Evolutionary conservation across 176 grass and related monocot genomes (phyloP).

Genomic region (Carex parvula): DNA sequence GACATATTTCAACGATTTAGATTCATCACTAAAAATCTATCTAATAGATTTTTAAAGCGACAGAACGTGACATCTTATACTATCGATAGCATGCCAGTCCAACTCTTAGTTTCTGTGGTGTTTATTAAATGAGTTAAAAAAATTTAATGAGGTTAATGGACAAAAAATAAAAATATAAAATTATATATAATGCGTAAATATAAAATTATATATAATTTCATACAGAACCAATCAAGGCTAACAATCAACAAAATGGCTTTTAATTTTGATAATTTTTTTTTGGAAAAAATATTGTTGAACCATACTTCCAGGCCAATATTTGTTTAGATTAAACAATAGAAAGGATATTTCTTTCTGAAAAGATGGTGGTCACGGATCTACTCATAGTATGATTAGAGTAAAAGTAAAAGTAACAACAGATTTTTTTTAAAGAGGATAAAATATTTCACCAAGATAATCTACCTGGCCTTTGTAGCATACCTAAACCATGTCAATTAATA

Average conservation of each 20-base stretch:
- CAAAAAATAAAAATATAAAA: too few relatives aligned
- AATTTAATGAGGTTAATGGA: too few relatives aligned
- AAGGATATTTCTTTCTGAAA: not conserved
- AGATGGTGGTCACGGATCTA: not conserved
- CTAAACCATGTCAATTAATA: not conserved
- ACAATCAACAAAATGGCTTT: too few relatives aligned
- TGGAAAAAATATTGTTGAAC: not conserved
- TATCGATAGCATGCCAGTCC: too few relatives aligned
- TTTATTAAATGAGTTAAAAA: too few relatives aligned
- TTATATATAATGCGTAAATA: too few relatives aligned
- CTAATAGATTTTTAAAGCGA: too few relatives aligned
- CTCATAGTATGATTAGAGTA: slow-evolving; percentile 19
- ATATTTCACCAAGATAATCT: not conserved
- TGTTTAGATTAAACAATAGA: not conserved
- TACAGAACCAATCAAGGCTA: not conserved
- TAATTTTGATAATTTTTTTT: not conserved
- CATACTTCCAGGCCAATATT: not conserved
- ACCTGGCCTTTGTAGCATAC: not conserved
- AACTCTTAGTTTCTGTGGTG: too few relatives aligned
- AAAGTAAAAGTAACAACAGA: slow-evolving; percentile 30
- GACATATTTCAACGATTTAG: too few relatives aligned
- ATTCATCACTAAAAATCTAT: too few relatives aligned
- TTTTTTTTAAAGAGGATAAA: not conserved
- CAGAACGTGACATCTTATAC: too few relatives aligned
- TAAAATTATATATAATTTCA: too few relatives aligned